A percentile compares a stretch with the other conserved stretches of the same genome.
phyloP scores from a whole-genome alignment of 2,329 filamentous ascomycete genomes.

The Pestalotiopsis sp. region DNA sequence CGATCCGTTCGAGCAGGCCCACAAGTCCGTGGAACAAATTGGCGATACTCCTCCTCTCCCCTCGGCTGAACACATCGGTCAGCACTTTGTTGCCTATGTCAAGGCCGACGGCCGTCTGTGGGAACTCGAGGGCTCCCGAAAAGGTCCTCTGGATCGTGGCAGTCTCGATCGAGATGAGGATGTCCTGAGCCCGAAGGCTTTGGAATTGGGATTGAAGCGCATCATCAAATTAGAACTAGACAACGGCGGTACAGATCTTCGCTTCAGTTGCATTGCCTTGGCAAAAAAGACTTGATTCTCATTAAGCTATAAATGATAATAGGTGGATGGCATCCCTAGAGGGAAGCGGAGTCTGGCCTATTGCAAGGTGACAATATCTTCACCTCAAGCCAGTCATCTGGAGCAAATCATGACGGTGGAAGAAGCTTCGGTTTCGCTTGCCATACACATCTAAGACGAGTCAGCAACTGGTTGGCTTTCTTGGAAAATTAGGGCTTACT shows the following conservation, averaged over 20 bases:
- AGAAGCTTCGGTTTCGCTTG: conserved; percentile 76
- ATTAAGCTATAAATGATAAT: background rate
- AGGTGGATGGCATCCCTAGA: background rate
- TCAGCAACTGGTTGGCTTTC: conserved; percentile 13
- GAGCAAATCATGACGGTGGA: conserved; percentile 74
- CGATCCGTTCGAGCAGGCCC: conserved; percentile 70
- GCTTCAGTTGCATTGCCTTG: conserved; percentile 42
- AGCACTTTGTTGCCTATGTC: conserved; percentile 84
- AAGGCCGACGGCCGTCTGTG: conserved; percentile 69
- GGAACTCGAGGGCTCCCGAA: conserved; percentile 78
- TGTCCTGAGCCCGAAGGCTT: conserved; percentile 67
- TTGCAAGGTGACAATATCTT: background rate
- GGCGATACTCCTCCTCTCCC: conserved; percentile 70
- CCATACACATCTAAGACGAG: conserved; percentile 68
- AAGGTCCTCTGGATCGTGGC: conserved; percentile 73
- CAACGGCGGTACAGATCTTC: conserved; percentile 31
- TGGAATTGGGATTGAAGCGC: conserved; percentile 58
- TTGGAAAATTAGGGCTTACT: conserved; percentile 39
- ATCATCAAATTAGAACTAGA: conserved; percentile 41
- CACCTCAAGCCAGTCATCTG: conserved; percentile 37
- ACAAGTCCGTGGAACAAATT: conserved; percentile 67
- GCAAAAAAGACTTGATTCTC: conserved; percentile 25
- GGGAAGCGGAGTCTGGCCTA: no score
- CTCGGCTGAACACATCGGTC: conserved; percentile 63
- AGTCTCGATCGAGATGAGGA: conserved; percentile 57